These are phyloP conservation scores for Monilinia aucupariae DNA, from an alignment of 2,329 filamentous ascomycete species.

Conservation along the genomic window DNA sequence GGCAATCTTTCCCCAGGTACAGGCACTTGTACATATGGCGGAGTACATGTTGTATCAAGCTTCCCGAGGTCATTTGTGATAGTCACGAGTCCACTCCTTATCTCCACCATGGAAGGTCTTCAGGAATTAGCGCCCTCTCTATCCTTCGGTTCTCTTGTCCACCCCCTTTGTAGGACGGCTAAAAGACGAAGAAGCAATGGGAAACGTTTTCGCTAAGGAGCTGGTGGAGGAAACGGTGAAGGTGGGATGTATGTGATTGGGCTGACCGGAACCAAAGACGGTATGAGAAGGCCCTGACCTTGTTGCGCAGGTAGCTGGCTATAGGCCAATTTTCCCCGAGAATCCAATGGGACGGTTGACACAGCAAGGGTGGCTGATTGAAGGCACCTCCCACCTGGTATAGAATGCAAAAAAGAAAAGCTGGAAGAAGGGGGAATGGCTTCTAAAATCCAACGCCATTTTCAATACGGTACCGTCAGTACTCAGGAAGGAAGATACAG, in stretches of 20 bases:
- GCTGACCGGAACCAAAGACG: not conserved
- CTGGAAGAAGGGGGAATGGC: not conserved
- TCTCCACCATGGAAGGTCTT: not conserved
- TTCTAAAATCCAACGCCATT: not conserved
- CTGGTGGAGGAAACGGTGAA: not conserved
- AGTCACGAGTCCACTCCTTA: not conserved
- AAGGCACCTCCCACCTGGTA: too few species aligned
- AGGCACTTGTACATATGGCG: not conserved
- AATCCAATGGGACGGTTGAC: slow-evolving; percentile 14
- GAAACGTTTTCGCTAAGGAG: not conserved
- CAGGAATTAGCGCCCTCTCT: not conserved
- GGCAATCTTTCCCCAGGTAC: not conserved
- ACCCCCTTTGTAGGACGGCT: too few species aligned
- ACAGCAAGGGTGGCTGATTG: not conserved
- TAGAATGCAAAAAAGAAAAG: not conserved
- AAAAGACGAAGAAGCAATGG: not conserved
- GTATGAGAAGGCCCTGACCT: slow-evolving; percentile 4
- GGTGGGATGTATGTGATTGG: not conserved
- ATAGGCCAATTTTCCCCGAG: slow-evolving; percentile 2
- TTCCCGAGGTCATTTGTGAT: not conserved
- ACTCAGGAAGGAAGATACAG: not conserved
- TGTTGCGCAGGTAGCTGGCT: not conserved
- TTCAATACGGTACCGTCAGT: not conserved
- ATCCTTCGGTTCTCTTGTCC: not conserved
- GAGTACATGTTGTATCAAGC: not conserved